A percentile compares a stretch with the other conserved stretches of the same genome.
Conservation (phyloP, 2,329 filamentous ascomycete genomes). For the Trichophaea hybrida region DNA sequence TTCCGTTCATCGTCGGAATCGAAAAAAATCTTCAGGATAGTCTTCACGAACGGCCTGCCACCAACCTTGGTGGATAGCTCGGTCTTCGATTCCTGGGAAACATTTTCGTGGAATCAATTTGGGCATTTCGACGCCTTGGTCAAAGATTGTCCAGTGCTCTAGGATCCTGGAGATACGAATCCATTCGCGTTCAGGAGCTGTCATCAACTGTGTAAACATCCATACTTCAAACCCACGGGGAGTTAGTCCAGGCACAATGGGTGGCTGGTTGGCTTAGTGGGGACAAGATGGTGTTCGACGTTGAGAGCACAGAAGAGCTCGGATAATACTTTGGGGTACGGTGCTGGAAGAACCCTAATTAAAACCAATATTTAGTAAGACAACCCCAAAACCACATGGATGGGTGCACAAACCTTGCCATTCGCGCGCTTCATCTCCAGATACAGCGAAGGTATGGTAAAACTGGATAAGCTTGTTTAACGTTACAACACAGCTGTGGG, state of each 20-base stretch:
- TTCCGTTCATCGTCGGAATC: conserved; percentile 15
- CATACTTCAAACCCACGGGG: conserved; percentile 26
- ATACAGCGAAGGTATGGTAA: conserved; percentile 21
- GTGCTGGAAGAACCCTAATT: conserved; percentile 23
- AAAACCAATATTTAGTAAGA: not conserved
- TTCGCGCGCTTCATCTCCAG: conserved; percentile 20
- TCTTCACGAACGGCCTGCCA: conserved; percentile 1
- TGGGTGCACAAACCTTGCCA: conserved; percentile 21
- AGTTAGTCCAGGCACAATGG: conserved; percentile 25
- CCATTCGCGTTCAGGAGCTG: conserved; percentile 23
- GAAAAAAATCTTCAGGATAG: conserved; percentile 2
- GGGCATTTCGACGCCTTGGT: conserved; percentile 15
- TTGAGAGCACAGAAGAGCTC: conserved; percentile 26
- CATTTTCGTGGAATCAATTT: conserved; percentile 19
- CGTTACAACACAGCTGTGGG: conserved; percentile 25
- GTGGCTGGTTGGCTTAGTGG: conserved; percentile 20
- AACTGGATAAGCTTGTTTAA: conserved; percentile 26
- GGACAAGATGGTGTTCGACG: conserved; percentile 26
- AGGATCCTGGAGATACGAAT: conserved; percentile 23
- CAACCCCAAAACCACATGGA: not conserved
- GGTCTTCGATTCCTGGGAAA: conserved; percentile 19
- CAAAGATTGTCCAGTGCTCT: conserved; percentile 21
- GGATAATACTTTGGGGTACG: conserved; percentile 22
- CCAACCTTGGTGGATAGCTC: conserved; percentile 15
- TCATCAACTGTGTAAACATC: conserved; percentile 27